Conservation (phyloP, 2,329 filamentous ascomycete genomes). For the Daldinia eschscholtzii region DNA sequence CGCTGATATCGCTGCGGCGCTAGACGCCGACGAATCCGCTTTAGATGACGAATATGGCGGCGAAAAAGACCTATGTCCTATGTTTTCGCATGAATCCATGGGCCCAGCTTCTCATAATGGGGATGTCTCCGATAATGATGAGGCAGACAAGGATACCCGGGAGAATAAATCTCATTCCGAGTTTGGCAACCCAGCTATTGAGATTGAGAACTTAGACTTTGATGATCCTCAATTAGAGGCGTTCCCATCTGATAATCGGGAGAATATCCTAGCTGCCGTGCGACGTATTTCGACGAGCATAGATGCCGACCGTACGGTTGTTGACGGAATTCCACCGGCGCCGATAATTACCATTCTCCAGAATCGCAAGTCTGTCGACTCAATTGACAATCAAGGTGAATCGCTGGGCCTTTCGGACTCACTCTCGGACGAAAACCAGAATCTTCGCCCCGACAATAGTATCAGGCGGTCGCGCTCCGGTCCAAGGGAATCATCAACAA, state of each 20-base stretch:
- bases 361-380: neutral
- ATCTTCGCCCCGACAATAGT: slow-evolving; percentile 8
- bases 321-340: slow-evolving; percentile 40
- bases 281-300: slow-evolving; percentile 50
- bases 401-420: slow-evolving; percentile 3
- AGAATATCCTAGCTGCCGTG: slow-evolving; percentile 51
- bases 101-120: slow-evolving; percentile 31
- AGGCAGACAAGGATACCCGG: slow-evolving; percentile 1
- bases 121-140: slow-evolving; percentile 3
- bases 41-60: slow-evolving; percentile 23
- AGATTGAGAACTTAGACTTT: slow-evolving; percentile 41
- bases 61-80: slow-evolving; percentile 31
- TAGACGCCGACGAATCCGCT: slow-evolving; percentile 50
- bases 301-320: slow-evolving; percentile 47
- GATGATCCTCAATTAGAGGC: slow-evolving; percentile 50
- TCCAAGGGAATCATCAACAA: slow-evolving; percentile 23
- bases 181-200: slow-evolving; percentile 17
- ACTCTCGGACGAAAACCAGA: slow-evolving; percentile 14
- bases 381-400: slow-evolving; percentile 9
- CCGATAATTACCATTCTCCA: slow-evolving; percentile 30
- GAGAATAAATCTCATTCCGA: slow-evolving; percentile 21
- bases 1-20: slow-evolving; percentile 56
- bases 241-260: slow-evolving; percentile 50
- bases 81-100: slow-evolving; percentile 50
- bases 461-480: slow-evolving; percentile 4